Base-by-base conservation (phyloP, 805 yeast species). In the Ogataea trehalophila region DNA sequence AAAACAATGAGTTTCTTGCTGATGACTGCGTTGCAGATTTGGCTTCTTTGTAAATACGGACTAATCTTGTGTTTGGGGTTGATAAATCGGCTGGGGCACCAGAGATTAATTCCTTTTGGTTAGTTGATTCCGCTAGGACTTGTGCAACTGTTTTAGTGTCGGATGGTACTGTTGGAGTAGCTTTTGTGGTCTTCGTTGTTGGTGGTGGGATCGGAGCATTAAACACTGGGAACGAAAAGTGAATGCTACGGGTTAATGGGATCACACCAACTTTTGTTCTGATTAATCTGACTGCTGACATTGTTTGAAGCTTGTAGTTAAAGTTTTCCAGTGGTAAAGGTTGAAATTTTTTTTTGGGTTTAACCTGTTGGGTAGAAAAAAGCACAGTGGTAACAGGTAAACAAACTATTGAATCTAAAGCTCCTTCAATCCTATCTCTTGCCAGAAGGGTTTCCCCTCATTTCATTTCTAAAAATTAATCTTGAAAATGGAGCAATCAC, bases 11-110 rank as follows among this genome's bases (percentile, higher is more conserved):
- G 59, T 78, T 75, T 58, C 72, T 70, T 17, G 58, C 59, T 13
- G 91, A 88, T 34, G 87, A 80, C 70, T 87, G 96, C 16, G 91
- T 87, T 36, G 95, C 95, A 15, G 88, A 74, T 67, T 85, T 85
- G 51, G 89, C 68, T 61, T 85, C 89, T 65, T 83, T 77, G 68
- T 74, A 87, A 61, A 87, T 87, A 64, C 92, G 78, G 6, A 84
- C 95, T 22, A 81, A 75, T 67, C 96, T 77, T 38, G 52, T 51
- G 41, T 59, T 56, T 46, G 75, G 71, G 18, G 80, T 70, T 29
- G 73, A 61, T 43, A 85, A 68, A 47, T 81, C 92, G 39, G 61
- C 62, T 45, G 95, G 95, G 11, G 95, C 95, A 14, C 95, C 96
- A 49, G 85, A 79, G 47, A 83, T 70, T 34, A 80, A 52, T 65